phyloP scores from a whole-genome alignment of 2,329 filamentous ascomycete genomes.

The Microsporum canis region DNA sequence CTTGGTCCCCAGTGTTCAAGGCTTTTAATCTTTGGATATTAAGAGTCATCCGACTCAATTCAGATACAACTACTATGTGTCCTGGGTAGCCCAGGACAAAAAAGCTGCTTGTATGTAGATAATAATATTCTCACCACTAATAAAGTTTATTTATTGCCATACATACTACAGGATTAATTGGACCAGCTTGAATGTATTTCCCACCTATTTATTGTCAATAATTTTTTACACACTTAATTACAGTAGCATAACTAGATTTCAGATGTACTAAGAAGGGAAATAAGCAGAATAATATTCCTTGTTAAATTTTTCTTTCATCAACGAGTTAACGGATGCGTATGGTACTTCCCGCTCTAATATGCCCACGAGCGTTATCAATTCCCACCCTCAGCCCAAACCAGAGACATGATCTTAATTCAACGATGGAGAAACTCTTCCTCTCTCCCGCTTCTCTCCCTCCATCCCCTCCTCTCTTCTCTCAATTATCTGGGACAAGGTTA shows the following conservation, averaged over 20 bases:
- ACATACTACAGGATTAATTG: background rate
- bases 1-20: background rate
- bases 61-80: background rate
- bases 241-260: too few species aligned
- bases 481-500: background rate
- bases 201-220: too few species aligned
- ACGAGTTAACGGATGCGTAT: background rate
- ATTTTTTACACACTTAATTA: too few species aligned
- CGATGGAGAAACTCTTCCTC: background rate
- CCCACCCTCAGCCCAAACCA: background rate
- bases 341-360: constrained; percentile 1
- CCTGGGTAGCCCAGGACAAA: background rate
- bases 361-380: background rate
- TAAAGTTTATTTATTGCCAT: background rate
- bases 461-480: background rate
- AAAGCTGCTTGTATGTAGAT: background rate
- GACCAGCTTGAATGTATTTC: too few species aligned
- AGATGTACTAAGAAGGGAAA: background rate
- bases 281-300: background rate
- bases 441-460: too few species aligned
- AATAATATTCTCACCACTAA: background rate
- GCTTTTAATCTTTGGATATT: background rate
- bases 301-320: background rate
- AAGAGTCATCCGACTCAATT: background rate
- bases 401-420: background rate